A percentile compares a stretch with the other conserved stretches of the same genome.
Conservation (phyloP, 345 rosid genomes). For the Eucalyptus grandis region DNA sequence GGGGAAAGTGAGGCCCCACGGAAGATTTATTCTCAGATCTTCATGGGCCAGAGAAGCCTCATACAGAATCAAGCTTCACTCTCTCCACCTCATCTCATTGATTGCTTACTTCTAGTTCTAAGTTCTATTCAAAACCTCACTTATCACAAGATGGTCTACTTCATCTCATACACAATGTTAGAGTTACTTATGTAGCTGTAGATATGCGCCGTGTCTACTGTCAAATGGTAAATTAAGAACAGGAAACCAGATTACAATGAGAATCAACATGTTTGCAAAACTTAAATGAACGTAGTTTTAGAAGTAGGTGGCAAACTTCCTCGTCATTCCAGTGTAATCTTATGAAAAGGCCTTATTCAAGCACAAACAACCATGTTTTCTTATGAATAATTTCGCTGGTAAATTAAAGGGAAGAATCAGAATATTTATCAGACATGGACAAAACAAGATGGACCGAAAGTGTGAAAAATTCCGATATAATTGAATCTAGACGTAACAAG, state of each 20-base stretch:
- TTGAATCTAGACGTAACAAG: neutral
- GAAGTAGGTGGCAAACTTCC: neutral
- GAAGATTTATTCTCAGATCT: neutral
- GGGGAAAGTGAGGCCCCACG: neutral
- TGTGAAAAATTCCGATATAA: neutral
- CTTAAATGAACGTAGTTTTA: neutral
- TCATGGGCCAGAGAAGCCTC: neutral
- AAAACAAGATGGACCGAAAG: neutral
- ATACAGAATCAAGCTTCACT: neutral
- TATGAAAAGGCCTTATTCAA: neutral
- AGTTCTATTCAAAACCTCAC: neutral
- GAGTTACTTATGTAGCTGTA: neutral
- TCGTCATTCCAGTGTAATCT: neutral
- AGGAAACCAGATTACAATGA: neutral
- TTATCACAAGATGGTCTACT: neutral
- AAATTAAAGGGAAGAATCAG: constrained; percentile 12
- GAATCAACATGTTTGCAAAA: neutral
- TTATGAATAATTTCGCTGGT: neutral
- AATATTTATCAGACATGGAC: constrained; percentile 2
- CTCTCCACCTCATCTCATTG: neutral
- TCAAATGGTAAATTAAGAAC: neutral
- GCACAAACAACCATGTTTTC: neutral
- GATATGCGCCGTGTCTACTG: neutral
- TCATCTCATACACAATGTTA: neutral
- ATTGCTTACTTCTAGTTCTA: neutral